Percentiles rank a stretch among this genome's conserved stretches.
These are phyloP conservation scores for Graphilbum ipis-grandicollis DNA, from an alignment of 2,329 filamentous ascomycete genomes.

Conservation along the genomic window DNA sequence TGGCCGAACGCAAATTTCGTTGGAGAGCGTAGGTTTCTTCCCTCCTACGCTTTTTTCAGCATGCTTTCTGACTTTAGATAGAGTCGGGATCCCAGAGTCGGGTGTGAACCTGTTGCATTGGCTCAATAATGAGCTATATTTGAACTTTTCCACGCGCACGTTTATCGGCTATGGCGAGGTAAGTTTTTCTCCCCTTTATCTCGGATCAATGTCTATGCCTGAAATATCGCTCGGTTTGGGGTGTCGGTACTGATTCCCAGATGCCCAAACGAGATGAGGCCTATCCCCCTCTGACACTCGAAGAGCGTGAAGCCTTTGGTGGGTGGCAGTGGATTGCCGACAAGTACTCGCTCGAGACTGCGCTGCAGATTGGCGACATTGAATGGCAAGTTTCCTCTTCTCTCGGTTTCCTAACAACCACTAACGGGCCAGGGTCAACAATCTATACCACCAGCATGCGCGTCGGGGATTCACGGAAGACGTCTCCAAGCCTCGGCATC, in stretches of 20 bases:
- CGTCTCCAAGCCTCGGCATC: background rate
- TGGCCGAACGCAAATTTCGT: background rate
- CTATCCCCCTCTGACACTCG: background rate
- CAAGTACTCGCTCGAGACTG: background rate
- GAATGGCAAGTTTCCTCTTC: background rate
- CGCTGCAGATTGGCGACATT: background rate
- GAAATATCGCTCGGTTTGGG: too few species aligned
- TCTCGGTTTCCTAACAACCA: too few species aligned
- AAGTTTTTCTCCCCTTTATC: background rate
- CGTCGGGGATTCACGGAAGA: background rate
- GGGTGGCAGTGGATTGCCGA: constrained; percentile 1
- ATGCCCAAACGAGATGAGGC: background rate
- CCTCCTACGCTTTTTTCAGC: background rate
- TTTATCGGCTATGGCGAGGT: constrained; percentile 1
- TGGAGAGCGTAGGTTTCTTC: background rate
- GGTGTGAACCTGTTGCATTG: background rate
- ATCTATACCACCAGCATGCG: background rate
- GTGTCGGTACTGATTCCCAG: too few species aligned
- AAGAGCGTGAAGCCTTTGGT: constrained; percentile 1
- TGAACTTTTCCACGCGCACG: constrained; percentile 1
- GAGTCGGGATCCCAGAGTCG: background rate
- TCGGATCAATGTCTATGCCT: background rate
- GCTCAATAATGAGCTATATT: background rate
- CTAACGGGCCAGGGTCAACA: background rate
- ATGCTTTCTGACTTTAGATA: background rate